Evolutionary conservation across 441 rosid genomes (phyloP).

Genomic region (Melianthus villosus): DNA sequence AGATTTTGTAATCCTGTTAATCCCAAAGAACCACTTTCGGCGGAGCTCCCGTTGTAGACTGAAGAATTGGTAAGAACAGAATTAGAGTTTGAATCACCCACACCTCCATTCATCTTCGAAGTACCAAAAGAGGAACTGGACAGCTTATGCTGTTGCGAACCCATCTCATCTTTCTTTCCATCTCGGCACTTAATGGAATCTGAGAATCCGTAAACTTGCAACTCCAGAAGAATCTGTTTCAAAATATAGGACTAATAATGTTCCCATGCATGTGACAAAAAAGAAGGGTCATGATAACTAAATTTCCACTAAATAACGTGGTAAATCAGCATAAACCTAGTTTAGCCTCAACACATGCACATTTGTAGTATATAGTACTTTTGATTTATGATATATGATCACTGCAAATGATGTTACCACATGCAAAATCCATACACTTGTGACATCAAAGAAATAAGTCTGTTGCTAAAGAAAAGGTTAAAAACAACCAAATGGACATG

Average conservation of each 20-base stretch:
- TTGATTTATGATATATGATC: no score
- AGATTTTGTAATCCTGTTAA: constrained; percentile 66
- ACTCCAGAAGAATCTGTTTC: constrained; percentile 46
- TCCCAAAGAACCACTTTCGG: constrained; percentile 65
- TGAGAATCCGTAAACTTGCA: constrained; percentile 67
- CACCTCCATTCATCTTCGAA: constrained; percentile 27
- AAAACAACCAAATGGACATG: no score
- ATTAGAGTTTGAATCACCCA: constrained; percentile 26
- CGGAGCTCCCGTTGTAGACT: constrained; percentile 28
- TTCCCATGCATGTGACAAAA: constrained; percentile 5
- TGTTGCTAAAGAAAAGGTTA: no score
- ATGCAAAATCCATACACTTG: no score
- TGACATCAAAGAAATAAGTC: no score
- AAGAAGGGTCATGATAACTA: neutral
- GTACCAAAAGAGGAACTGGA: constrained; percentile 13
- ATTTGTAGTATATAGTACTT: no score
- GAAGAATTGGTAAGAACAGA: constrained; percentile 21
- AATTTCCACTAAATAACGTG: neutral
- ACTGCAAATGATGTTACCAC: no score
- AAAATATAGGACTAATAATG: constrained; percentile 10
- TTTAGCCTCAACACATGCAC: no score
- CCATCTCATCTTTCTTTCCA: constrained; percentile 42
- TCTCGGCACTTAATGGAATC: constrained; percentile 51
- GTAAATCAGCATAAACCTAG: neutral
- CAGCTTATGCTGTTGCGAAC: constrained; percentile 22